A percentile compares a stretch with the other conserved stretches of the same genome.
Evolutionary conservation across 768 basidiomycete genomes (phyloP).

Genomic region (Phaeolepiota aurea): DNA sequence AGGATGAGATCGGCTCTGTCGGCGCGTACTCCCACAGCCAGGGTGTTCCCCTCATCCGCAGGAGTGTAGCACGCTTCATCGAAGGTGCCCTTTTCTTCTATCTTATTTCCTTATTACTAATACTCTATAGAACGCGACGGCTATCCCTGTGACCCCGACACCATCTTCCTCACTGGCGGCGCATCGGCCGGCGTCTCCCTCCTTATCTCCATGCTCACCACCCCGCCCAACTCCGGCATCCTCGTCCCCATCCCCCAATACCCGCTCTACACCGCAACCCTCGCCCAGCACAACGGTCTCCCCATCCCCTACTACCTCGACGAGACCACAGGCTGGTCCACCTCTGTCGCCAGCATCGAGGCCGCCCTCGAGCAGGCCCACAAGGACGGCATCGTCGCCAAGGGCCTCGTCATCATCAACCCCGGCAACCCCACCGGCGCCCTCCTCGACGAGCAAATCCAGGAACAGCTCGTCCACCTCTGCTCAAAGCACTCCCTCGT

Average conservation of each 20-base stretch:
- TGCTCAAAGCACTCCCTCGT: conserved; percentile 82
- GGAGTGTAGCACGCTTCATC: conserved; percentile 86
- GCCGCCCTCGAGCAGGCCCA: conserved; percentile 58
- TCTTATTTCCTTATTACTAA: conserved; percentile 5
- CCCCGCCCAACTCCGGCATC: conserved; percentile 59
- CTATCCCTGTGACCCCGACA: conserved; percentile 67
- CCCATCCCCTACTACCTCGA: conserved; percentile 86
- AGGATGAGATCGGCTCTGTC: conserved; percentile 79
- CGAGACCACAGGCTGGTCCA: conserved; percentile 77
- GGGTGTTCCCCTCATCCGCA: conserved; percentile 82
- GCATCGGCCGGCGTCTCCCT: conserved; percentile 93
- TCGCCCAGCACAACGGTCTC: conserved; percentile 77
- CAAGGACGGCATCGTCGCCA: conserved; percentile 53
- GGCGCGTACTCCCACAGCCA: conserved; percentile 97
- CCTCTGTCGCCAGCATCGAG: conserved; percentile 60
- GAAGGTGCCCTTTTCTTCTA: conserved; percentile 40
- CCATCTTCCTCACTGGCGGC: conserved; percentile 93
- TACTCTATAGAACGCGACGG: conserved; percentile 76
- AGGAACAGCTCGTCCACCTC: conserved; percentile 68
- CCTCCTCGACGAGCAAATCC: conserved; percentile 63
- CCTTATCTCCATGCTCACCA: conserved; percentile 72
- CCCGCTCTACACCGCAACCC: conserved; percentile 92
- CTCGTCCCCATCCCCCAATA: conserved; percentile 98
- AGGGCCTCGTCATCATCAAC: conserved; percentile 94
- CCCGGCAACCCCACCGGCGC: conserved; percentile 97